Evolutionary conservation across 2,329 filamentous ascomycete genomes (phyloP).

Genomic region (Ophiocordyceps sinensis): DNA sequence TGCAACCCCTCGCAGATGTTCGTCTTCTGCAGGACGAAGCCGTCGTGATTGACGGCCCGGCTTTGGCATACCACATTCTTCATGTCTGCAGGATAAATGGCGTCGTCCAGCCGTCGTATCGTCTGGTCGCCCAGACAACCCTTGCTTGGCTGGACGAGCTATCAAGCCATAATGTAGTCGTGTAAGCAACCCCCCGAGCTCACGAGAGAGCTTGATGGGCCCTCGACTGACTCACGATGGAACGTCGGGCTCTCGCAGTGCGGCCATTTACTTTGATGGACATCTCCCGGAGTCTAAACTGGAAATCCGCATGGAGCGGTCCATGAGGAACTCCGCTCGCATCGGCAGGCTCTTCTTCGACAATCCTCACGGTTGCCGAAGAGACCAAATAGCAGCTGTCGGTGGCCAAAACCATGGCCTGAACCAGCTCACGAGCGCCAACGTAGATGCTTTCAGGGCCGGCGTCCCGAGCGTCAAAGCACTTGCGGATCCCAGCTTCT

Average conservation of each 20-base stretch:
- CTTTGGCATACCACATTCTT: conserved; percentile 60
- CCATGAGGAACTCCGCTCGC: conserved; percentile 40
- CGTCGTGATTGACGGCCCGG: conserved; percentile 62
- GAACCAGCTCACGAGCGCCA: neutral
- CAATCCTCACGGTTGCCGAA: conserved; percentile 12
- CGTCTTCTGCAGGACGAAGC: conserved; percentile 24
- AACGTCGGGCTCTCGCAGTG: conserved; percentile 7
- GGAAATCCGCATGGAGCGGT: conserved; percentile 43
- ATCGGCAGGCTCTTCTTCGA: conserved; percentile 32
- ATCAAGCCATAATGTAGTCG: conserved; percentile 33
- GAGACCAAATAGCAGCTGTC: conserved; percentile 6
- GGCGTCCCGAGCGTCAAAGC: conserved; percentile 14
- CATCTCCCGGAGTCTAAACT: conserved; percentile 57
- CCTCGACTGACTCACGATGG: no score
- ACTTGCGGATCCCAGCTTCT: conserved; percentile 46
- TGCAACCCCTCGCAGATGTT: conserved; percentile 36
- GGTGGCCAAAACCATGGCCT: neutral
- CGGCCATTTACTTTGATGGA: conserved; percentile 75
- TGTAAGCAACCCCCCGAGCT: conserved; percentile 33
- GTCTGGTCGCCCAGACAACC: conserved; percentile 43
- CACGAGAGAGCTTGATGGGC: no score
- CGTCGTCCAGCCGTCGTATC: conserved; percentile 46
- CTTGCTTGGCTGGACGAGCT: conserved; percentile 50
- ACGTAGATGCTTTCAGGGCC: conserved; percentile 11
- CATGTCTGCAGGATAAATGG: conserved; percentile 36